These are phyloP conservation scores for Scheffersomyces segobiensis DNA, from an alignment of 1,139 yeast genomes.

Conservation along the genomic window DNA sequence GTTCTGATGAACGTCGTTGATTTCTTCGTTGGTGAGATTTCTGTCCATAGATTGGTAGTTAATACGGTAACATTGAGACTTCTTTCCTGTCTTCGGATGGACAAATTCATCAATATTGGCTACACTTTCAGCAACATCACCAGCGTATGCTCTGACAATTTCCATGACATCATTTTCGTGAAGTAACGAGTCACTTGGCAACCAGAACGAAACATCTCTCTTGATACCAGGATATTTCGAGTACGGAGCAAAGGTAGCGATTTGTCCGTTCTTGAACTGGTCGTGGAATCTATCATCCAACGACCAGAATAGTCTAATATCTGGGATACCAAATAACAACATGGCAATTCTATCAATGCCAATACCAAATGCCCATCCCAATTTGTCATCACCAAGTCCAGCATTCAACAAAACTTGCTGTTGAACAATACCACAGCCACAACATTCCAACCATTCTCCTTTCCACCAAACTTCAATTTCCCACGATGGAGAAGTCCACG, in stretches of 20 bases:
- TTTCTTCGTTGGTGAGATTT: slow-evolving; percentile 77
- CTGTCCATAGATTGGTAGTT: slow-evolving; percentile 96
- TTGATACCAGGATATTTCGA: slow-evolving; percentile 87
- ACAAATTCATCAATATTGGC: slow-evolving; percentile 74
- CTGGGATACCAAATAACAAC: slow-evolving; percentile 93
- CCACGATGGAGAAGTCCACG: slow-evolving; percentile 99
- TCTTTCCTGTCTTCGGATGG: slow-evolving; percentile 79
- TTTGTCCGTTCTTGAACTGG: slow-evolving; percentile 69
- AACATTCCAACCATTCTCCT: slow-evolving; percentile 96
- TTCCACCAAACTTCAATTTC: slow-evolving; percentile 99
- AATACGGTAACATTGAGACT: slow-evolving; percentile 84
- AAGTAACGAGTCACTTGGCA: slow-evolving; percentile 48
- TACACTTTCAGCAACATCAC: slow-evolving; percentile 88
- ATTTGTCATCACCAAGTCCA: slow-evolving; percentile 60
- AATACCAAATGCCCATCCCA: slow-evolving; percentile 97
- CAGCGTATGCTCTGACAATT: slow-evolving; percentile 78
- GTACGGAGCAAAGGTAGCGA: slow-evolving; percentile 79
- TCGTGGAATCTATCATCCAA: slow-evolving; percentile 70
- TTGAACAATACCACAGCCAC: slow-evolving; percentile 93
- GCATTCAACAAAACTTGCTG: slow-evolving; percentile 76
- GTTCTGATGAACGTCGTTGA: slow-evolving; percentile 65
- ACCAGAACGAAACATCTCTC: slow-evolving; percentile 93
- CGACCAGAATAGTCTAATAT: slow-evolving; percentile 92
- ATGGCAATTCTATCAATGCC: slow-evolving; percentile 96
- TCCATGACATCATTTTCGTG: slow-evolving; percentile 96